Evolutionary conservation across 1,139 yeast species (phyloP).

Genomic region (Geotrichum candidum): DNA sequence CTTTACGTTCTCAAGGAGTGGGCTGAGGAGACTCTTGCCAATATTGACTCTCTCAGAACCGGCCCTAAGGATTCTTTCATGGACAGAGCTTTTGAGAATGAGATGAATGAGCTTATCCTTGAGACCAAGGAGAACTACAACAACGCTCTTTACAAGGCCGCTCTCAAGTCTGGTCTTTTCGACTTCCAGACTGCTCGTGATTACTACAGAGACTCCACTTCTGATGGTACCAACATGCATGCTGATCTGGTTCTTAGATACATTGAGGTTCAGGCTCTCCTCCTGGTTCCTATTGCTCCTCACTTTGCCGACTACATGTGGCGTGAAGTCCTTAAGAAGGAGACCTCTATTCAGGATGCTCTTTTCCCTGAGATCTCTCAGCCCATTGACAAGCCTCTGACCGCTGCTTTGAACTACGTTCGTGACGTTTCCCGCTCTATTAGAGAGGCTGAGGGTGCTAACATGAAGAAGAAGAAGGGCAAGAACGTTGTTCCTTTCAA

Average conservation of each 20-base stretch:
- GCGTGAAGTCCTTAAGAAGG: slow-evolving; percentile 65
- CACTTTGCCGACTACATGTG: slow-evolving; percentile 90
- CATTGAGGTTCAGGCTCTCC: slow-evolving; percentile 76
- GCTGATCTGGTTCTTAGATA: slow-evolving; percentile 72
- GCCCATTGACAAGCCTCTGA: slow-evolving; percentile 55
- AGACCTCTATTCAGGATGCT: slow-evolving; percentile 59
- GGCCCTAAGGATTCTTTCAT: slow-evolving; percentile 66
- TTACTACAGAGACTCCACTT: slow-evolving; percentile 80
- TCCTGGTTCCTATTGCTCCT: slow-evolving; percentile 90
- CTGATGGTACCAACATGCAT: slow-evolving; percentile 63
- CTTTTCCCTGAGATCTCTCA: slow-evolving; percentile 68
- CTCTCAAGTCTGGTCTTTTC: slow-evolving; percentile 83
- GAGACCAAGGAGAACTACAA: slow-evolving; percentile 65
- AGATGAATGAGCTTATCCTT: slow-evolving; percentile 77
- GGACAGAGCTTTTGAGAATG: slow-evolving; percentile 87
- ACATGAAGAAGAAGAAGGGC: slow-evolving; percentile 86
- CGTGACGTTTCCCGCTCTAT: slow-evolving; percentile 72
- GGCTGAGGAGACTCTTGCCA: slow-evolving; percentile 69
- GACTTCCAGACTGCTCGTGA: slow-evolving; percentile 95
- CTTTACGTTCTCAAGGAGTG: slow-evolving; percentile 89
- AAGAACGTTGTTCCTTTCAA: slow-evolving; percentile 70
- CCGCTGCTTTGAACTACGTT: slow-evolving; percentile 71
- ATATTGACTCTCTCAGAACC: slow-evolving; percentile 54
- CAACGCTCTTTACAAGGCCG: slow-evolving; percentile 76
- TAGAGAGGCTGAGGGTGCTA: slow-evolving; percentile 88